Evolutionary conservation across 1,139 yeast genomes (phyloP).

Genomic region (Kazachstania sp.): DNA sequence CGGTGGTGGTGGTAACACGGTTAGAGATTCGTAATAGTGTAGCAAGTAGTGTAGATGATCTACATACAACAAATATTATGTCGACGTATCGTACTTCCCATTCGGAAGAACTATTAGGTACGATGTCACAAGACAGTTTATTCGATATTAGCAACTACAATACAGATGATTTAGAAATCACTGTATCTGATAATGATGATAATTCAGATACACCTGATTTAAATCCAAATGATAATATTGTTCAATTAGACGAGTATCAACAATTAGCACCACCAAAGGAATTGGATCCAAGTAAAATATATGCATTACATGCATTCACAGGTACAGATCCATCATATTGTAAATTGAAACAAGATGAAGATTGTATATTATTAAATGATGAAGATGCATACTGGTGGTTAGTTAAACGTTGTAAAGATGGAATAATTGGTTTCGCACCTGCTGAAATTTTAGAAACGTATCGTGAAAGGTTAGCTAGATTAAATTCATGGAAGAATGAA

Average conservation of each 20-base stretch:
- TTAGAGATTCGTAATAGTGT: too few relatives aligned
- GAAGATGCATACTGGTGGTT: slow-evolving; percentile 97
- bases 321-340: slow-evolving; percentile 97
- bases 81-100: background rate
- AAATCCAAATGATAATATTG: slow-evolving; percentile 10
- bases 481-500: slow-evolving; percentile 89
- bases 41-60: too few relatives aligned
- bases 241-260: slow-evolving; percentile 30
- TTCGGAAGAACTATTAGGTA: background rate
- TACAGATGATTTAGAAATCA: background rate
- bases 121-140: background rate
- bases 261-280: slow-evolving; percentile 80
- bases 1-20: too few relatives aligned
- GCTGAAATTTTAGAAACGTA: slow-evolving; percentile 93
- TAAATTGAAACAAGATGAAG: slow-evolving; percentile 68
- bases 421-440: slow-evolving; percentile 86
- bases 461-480: slow-evolving; percentile 80
- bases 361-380: slow-evolving; percentile 75
- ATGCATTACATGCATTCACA: slow-evolving; percentile 76
- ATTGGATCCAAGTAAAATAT: slow-evolving; percentile 72
- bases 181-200: slow-evolving; percentile 53
- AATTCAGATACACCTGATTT: background rate
- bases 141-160: background rate
- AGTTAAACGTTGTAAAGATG: slow-evolving; percentile 62
- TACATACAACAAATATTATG: background rate